These are phyloP conservation scores for Hermanozyma aechmeae DNA, from an alignment of 805 yeast species.

Conservation along the genomic window DNA sequence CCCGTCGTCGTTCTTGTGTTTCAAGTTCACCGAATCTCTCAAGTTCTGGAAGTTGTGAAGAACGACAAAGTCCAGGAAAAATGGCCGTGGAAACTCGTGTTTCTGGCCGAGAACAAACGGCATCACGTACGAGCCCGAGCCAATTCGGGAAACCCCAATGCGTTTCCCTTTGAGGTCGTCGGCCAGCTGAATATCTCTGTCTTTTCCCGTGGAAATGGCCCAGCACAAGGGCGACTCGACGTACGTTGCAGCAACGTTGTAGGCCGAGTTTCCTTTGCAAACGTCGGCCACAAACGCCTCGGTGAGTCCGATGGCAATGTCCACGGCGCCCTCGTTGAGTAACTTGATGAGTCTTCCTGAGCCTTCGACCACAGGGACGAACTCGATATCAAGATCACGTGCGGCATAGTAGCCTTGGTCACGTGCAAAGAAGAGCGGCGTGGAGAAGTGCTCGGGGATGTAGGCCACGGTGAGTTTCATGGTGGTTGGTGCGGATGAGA, in stretches of 20 bases:
- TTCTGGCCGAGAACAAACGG: conserved; percentile 71
- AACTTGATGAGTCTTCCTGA: conserved; percentile 80
- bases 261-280: conserved; percentile 58
- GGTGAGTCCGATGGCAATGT: conserved; percentile 80
- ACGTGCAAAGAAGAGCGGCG: conserved; percentile 72
- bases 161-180: conserved; percentile 48
- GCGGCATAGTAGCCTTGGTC: conserved; percentile 45
- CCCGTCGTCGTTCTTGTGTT: conserved; percentile 21
- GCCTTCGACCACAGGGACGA: conserved; percentile 73
- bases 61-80: conserved; percentile 44
- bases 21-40: conserved; percentile 68
- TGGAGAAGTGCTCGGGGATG: conserved; percentile 87
- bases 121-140: conserved; percentile 90
- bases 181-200: conserved; percentile 47
- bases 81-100: conserved; percentile 42
- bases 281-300: conserved; percentile 85
- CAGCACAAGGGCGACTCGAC: conserved; percentile 83
- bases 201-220: conserved; percentile 75
- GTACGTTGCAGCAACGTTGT: conserved; percentile 69
- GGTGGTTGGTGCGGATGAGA: background rate
- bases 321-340: conserved; percentile 53
- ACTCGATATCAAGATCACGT: conserved; percentile 45
- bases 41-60: conserved; percentile 64
- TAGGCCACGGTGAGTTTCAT: conserved; percentile 51
- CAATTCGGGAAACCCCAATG: conserved; percentile 80